A percentile compares a stretch with the other conserved stretches of the same genome.
Evolutionary conservation across 257 asterid genomes (phyloP).

Genomic region (Cruciata laevipes): DNA sequence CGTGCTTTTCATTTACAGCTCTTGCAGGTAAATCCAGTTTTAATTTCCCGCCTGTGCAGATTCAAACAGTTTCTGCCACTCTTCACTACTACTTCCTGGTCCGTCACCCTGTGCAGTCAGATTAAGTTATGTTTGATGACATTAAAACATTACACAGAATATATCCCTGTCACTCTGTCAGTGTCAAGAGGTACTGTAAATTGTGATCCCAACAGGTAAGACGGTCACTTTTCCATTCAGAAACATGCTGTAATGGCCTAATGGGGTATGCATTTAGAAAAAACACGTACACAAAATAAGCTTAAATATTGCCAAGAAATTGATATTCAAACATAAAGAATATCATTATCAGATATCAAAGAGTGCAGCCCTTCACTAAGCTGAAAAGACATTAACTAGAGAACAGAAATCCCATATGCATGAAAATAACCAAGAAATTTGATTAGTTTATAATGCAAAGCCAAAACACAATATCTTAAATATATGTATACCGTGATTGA

Average conservation of each 20-base stretch:
- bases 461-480: not conserved
- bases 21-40: not conserved
- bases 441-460: not conserved
- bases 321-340: no score
- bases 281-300: no score
- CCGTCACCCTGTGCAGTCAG: slow-evolving; percentile 76
- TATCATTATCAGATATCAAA: no score
- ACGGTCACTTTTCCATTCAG: not conserved
- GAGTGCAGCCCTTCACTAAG: no score
- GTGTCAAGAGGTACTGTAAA: not conserved
- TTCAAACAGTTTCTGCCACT: slow-evolving; percentile 69
- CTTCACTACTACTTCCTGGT: slow-evolving; percentile 64
- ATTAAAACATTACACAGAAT: not conserved
- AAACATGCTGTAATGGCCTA: not conserved
- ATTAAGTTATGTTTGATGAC: not conserved
- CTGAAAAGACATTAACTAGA: no score
- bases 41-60: slow-evolving; percentile 30
- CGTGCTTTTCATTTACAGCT: not conserved
- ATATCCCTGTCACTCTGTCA: not conserved
- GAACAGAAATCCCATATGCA: no score
- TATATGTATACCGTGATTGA: slow-evolving; percentile 55
- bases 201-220: not conserved
- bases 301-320: no score
- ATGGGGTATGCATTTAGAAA: no score
- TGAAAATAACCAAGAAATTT: not conserved